These are phyloP conservation scores for Kwoniella heveanensis DNA, from an alignment of 768 basidiomycete species.

Conservation along the genomic window DNA sequence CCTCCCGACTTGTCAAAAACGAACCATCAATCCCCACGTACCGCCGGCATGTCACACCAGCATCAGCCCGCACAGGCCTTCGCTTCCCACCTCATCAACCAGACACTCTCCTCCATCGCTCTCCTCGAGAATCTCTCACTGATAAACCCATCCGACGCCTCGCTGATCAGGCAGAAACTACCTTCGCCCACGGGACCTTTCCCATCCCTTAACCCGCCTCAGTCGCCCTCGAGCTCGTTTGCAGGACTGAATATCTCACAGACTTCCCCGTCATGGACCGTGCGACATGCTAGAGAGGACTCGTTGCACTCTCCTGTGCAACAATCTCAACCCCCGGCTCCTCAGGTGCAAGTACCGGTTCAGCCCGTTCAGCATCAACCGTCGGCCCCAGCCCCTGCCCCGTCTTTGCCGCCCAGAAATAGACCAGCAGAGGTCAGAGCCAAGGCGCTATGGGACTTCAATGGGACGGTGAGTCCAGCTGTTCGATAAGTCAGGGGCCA, in stretches of 20 bases:
- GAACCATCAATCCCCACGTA: too few relatives aligned
- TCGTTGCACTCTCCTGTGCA: neutral
- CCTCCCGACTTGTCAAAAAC: too few relatives aligned
- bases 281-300: slow-evolving; percentile 19
- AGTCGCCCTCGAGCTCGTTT: slow-evolving; percentile 19
- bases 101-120: slow-evolving; percentile 40
- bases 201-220: slow-evolving; percentile 28
- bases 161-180: slow-evolving; percentile 41
- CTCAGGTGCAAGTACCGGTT: neutral
- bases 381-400: slow-evolving; percentile 3
- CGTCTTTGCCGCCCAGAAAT: slow-evolving; percentile 24
- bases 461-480: slow-evolving; percentile 35
- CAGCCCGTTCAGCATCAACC: neutral
- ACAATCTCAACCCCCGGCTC: slow-evolving; percentile 8
- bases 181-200: slow-evolving; percentile 47
- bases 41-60: slow-evolving; percentile 18
- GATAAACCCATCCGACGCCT: slow-evolving; percentile 37
- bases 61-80: slow-evolving; percentile 31
- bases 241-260: slow-evolving; percentile 12
- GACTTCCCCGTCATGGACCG: slow-evolving; percentile 23
- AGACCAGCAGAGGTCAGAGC: slow-evolving; percentile 25
- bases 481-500: neutral
- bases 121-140: slow-evolving; percentile 42
- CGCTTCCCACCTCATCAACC: slow-evolving; percentile 42
- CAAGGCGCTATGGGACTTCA: slow-evolving; percentile 48